Conservation (phyloP, 2,329 filamentous ascomycete genomes). For the Nannizzia gypsea region DNA sequence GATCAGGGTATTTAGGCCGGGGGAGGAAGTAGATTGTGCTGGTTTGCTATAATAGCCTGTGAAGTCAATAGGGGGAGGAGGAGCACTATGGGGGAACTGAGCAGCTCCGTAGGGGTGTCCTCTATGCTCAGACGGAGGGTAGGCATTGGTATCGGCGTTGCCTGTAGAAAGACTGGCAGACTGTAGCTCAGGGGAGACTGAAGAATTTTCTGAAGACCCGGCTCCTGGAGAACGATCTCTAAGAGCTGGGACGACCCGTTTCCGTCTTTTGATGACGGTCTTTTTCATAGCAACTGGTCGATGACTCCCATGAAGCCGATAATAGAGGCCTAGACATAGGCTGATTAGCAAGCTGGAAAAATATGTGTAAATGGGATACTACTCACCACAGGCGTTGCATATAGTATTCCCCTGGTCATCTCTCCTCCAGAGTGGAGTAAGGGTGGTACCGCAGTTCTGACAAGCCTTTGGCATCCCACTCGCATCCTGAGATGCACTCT, state of each 20-base stretch:
- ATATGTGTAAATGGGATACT: background rate
- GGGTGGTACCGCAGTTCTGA: conserved; percentile 92
- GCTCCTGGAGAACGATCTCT: conserved; percentile 36
- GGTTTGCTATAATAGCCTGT: conserved; percentile 33
- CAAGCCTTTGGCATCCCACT: conserved; percentile 66
- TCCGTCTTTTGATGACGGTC: conserved; percentile 86
- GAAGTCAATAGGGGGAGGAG: conserved; percentile 41
- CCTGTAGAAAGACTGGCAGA: conserved; percentile 21
- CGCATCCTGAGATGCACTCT: conserved; percentile 19
- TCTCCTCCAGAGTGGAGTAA: conserved; percentile 88
- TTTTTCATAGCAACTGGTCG: conserved; percentile 98
- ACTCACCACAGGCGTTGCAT: conserved; percentile 92
- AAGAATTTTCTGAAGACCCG: conserved; percentile 33
- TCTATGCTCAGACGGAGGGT: conserved; percentile 20
- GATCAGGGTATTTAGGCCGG: conserved; percentile 4
- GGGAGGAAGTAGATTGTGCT: conserved; percentile 18
- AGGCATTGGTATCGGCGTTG: conserved; percentile 23
- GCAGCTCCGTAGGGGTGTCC: conserved; percentile 9
- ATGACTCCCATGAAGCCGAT: conserved; percentile 89
- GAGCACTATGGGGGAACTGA: conserved; percentile 21
- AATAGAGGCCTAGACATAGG: conserved; percentile 61
- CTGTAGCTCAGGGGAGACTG: conserved; percentile 31
- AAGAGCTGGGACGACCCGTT: conserved; percentile 77
- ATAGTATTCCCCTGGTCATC: conserved; percentile 94
- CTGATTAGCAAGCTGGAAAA: conserved; percentile 2